These are phyloP conservation scores for Acanthamoeba royreba DNA, from an alignment of 208 protist species.

Conservation along the genomic window DNA sequence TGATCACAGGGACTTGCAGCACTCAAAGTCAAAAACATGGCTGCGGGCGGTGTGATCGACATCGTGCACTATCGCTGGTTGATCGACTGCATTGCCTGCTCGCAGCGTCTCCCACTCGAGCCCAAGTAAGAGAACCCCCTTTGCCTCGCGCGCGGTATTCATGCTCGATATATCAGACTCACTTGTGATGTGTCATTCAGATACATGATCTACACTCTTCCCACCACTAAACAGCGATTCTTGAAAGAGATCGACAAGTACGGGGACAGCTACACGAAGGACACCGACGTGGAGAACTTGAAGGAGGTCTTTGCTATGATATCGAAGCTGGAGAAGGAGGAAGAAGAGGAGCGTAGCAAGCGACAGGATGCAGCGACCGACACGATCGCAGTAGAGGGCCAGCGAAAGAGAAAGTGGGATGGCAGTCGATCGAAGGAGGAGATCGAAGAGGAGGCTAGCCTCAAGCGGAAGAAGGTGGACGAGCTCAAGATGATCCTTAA, in stretches of 20 bases:
- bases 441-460: not conserved
- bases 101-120: constrained; percentile 46
- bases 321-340: not conserved
- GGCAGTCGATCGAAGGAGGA: not conserved
- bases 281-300: constrained; percentile 4
- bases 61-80: constrained; percentile 62
- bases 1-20: too few relatives aligned
- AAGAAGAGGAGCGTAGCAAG: not conserved
- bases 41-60: constrained; percentile 42
- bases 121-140: constrained; percentile 50
- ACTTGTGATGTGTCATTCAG: too few relatives aligned
- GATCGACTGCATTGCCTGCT: constrained; percentile 9
- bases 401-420: not conserved
- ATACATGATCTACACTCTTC: constrained; percentile 66
- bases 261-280: constrained; percentile 63
- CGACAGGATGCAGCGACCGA: too few relatives aligned
- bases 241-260: constrained; percentile 60
- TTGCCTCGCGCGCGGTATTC: too few relatives aligned
- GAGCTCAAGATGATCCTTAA: not conserved
- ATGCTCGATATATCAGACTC: too few relatives aligned
- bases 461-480: not conserved
- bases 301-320: constrained; percentile 35
- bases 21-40: constrained; percentile 69
- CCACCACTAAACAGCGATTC: constrained; percentile 45
- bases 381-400: too few relatives aligned